Conservation (phyloP, 2,329 filamentous ascomycete genomes). For the Fusarium heterosporum region DNA sequence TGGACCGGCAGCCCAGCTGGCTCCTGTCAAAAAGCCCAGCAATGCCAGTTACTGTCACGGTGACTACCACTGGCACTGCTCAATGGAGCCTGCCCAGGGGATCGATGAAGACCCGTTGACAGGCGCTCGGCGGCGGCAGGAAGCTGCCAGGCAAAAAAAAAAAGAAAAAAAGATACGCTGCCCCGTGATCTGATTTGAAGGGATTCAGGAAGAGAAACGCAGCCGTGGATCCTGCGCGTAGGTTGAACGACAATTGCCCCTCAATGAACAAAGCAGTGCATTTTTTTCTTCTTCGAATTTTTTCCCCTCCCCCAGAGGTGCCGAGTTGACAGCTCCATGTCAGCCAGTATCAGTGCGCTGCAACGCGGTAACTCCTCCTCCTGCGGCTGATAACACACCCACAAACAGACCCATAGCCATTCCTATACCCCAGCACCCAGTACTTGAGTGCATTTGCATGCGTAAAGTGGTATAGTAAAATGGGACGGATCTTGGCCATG, state of each 20-base stretch:
- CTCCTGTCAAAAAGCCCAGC: neutral
- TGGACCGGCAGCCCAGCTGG: neutral
- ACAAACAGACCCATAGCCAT: neutral
- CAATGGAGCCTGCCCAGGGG: slow-evolving; percentile 23
- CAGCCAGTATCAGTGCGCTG: slow-evolving; percentile 17
- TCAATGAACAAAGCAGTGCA: slow-evolving; percentile 20
- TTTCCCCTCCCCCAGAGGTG: neutral
- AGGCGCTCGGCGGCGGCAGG: slow-evolving; percentile 10
- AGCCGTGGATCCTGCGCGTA: slow-evolving; percentile 36
- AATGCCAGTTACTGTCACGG: neutral
- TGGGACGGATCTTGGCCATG: slow-evolving; percentile 47
- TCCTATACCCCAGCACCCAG: slow-evolving; percentile 22
- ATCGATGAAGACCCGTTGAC: slow-evolving; percentile 25
- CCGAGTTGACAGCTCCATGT: slow-evolving; percentile 31
- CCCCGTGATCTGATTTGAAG: slow-evolving; percentile 26
- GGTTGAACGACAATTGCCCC: slow-evolving; percentile 38
- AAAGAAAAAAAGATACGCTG: slow-evolving; percentile 18
- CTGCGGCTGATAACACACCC: slow-evolving; percentile 19
- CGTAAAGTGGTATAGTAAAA: slow-evolving; percentile 39
- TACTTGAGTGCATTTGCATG: slow-evolving; percentile 32
- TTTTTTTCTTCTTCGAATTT: slow-evolving; percentile 4
- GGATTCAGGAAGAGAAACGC: slow-evolving; percentile 32
- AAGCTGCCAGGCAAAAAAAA: slow-evolving; percentile 21
- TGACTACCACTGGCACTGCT: slow-evolving; percentile 8
- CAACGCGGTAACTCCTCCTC: neutral